Evolutionary conservation across 768 basidiomycete species (phyloP).

Genomic region (Boletus reticulatus): DNA sequence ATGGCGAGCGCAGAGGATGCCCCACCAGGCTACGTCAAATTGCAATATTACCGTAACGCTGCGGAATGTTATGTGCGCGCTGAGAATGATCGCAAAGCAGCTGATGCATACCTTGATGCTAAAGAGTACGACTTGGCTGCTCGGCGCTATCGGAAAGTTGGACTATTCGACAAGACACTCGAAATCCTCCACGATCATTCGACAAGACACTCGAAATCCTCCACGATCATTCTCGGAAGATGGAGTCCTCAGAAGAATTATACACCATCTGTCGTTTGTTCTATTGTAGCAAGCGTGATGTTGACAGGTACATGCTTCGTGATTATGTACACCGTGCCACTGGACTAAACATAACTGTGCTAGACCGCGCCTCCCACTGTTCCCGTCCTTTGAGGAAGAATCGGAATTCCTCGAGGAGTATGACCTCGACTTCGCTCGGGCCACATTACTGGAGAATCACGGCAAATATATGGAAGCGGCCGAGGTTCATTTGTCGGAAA

Average conservation of each 20-base stretch:
- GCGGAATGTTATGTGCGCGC: conserved; percentile 47
- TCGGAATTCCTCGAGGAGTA: conserved; percentile 56
- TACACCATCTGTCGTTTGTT: conserved; percentile 43
- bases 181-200: too few species aligned
- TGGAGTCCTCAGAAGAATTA: conserved; percentile 39
- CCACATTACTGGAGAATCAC: conserved; percentile 41
- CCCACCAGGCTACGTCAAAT: conserved; percentile 22
- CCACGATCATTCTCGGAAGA: conserved; percentile 27
- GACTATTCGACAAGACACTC: conserved; percentile 53
- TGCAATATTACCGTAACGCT: conserved; percentile 40
- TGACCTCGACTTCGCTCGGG: conserved; percentile 49
- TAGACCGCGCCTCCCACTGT: conserved; percentile 50
- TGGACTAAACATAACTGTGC: background rate
- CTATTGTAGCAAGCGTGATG: conserved; percentile 37
- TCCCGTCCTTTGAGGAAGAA: conserved; percentile 48
- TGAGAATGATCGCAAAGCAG: conserved; percentile 42
- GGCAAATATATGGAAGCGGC: conserved; percentile 50
- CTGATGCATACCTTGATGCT: conserved; percentile 40
- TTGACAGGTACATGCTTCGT: conserved; percentile 15
- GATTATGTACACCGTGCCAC: background rate
- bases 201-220: too few species aligned
- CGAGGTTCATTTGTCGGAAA: conserved; percentile 47
- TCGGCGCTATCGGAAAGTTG: conserved; percentile 46
- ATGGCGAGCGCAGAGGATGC: conserved; percentile 36
- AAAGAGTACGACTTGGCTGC: conserved; percentile 44